Base-by-base conservation (phyloP, 2,329 filamentous ascomycete genomes). In the Parastagonospora avenae region DNA sequence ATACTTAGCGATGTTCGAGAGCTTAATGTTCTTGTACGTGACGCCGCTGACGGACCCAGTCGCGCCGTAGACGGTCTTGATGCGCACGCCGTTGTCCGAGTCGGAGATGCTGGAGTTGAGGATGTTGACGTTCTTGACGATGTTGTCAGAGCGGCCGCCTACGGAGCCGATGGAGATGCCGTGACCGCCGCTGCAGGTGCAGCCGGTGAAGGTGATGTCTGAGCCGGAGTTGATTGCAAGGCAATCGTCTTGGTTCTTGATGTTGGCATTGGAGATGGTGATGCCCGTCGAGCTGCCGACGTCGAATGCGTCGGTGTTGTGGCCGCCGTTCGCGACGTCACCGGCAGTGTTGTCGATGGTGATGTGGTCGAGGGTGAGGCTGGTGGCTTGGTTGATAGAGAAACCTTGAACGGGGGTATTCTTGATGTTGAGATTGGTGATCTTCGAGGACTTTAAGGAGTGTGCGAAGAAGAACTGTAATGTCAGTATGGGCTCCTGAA, bases 241-340 rank as follows among this genome's bases (percentile, higher is more conserved):
- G 60, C 82, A 85, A 62, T 85, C 83, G 53, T 85, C 82, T 69
- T 85, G 83, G 72, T 85, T 85, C 64, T 80, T 76, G 47, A 85
- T 74, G 47, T 72, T 76, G 24, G 80, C 80, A 36, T 78, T 77
- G 44, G 73, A 73, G 64, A 85, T 84, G 43, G 73, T 78, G 32
- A 85, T 72, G 31, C 74, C 74, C 19, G 70, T 74, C 12, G 76
- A 79, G 31, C 67, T 73, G 42, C 80, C 79, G 42, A 86, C 77
- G 50, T 85, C 82, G 58, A 85, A 86, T 1, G 73, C 80, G 59
- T 85, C 82, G 2, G 82, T 85, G 73, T 85, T 85, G 62, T 74
- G 71, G 37, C 70, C 71, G 32, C 60, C 62, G 27, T 62, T 61
- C 4, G 64, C 65, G 5, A 62, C 50, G 53, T 82, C 79, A 30